These are phyloP conservation scores for Syncephalastrum contaminatum DNA, from an alignment of 371 early-diverging fungal genomes.

Conservation along the genomic window DNA sequence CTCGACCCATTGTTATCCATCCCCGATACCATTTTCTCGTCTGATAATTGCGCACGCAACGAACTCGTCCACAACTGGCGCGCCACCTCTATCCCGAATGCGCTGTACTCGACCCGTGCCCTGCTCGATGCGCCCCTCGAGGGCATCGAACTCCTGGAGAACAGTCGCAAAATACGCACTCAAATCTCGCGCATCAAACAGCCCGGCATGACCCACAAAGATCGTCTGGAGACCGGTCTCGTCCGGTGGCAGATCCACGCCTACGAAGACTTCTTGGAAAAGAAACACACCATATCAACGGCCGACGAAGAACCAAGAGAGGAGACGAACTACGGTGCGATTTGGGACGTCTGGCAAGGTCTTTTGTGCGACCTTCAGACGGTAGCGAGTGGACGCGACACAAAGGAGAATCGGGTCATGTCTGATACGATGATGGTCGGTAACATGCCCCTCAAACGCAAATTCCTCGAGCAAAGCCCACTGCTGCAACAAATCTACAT, in stretches of 20 bases:
- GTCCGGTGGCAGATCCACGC: conserved; percentile 40
- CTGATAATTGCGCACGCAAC: conserved; percentile 28
- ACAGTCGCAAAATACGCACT: conserved; percentile 33
- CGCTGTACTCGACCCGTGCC: conserved; percentile 43
- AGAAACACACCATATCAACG: conserved; percentile 2
- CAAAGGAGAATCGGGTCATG: conserved; percentile 23
- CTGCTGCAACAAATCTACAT: conserved; percentile 33
- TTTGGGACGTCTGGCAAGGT: conserved; percentile 47
- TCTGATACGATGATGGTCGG: conserved; percentile 45
- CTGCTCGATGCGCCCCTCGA: conserved; percentile 32
- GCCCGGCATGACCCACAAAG: conserved; percentile 39
- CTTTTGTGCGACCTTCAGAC: conserved; percentile 39
- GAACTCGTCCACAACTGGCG: conserved; percentile 51
- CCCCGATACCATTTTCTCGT: conserved; percentile 22
- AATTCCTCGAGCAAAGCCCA: conserved; percentile 26
- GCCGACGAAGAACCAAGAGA: background rate
- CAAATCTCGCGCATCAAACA: conserved; percentile 33
- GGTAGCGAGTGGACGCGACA: conserved; percentile 4
- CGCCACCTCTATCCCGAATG: conserved; percentile 30
- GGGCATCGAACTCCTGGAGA: conserved; percentile 6
- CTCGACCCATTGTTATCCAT: conserved; percentile 16
- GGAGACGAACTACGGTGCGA: conserved; percentile 9
- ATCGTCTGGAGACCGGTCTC: conserved; percentile 37
- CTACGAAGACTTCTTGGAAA: conserved; percentile 32
- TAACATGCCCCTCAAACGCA: conserved; percentile 40